These are phyloP conservation scores for Wickerhamomyces mucosus DNA, from an alignment of 805 yeast genomes.

Conservation along the genomic window DNA sequence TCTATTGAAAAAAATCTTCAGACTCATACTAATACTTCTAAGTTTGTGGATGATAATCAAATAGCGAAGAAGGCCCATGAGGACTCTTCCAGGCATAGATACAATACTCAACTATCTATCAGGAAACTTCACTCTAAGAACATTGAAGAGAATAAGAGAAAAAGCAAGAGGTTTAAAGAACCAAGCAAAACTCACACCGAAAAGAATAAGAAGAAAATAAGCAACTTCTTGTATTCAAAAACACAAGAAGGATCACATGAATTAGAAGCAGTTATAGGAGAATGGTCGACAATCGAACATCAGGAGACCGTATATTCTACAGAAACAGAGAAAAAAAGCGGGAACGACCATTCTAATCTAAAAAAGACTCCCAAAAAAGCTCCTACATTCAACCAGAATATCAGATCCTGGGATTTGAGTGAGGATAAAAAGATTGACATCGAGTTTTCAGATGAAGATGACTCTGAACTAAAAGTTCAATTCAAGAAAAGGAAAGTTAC, in stretches of 20 bases:
- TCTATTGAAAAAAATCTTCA: not conserved
- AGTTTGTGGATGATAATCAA: constrained; percentile 30
- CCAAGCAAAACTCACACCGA: constrained; percentile 5
- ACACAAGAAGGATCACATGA: constrained; percentile 4
- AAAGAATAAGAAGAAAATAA: constrained; percentile 1
- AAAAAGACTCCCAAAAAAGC: constrained; percentile 1
- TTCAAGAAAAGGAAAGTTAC: constrained; percentile 17
- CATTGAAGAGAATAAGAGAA: constrained; percentile 9
- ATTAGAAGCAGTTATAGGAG: constrained; percentile 9
- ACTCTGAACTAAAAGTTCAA: constrained; percentile 1
- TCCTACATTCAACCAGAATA: constrained; percentile 16
- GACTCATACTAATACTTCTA: constrained; percentile 1
- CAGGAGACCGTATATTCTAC: too few relatives aligned
- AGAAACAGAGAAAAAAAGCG: too few relatives aligned
- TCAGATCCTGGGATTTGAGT: constrained; percentile 20
- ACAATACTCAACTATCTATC: constrained; percentile 14
- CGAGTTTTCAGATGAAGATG: constrained; percentile 10
- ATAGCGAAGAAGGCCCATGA: constrained; percentile 26
- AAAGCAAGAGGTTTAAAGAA: constrained; percentile 12
- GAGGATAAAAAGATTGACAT: constrained; percentile 9
- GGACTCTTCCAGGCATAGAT: constrained; percentile 23
- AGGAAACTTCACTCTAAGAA: constrained; percentile 20
- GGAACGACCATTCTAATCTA: constrained; percentile 4
- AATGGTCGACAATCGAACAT: too few relatives aligned
- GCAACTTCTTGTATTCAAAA: too few relatives aligned